A percentile compares a stretch with the other conserved stretches of the same genome.
phyloP scores from a whole-genome alignment of 2,329 filamentous ascomycete genomes.

The Fusarium transvaalense region DNA sequence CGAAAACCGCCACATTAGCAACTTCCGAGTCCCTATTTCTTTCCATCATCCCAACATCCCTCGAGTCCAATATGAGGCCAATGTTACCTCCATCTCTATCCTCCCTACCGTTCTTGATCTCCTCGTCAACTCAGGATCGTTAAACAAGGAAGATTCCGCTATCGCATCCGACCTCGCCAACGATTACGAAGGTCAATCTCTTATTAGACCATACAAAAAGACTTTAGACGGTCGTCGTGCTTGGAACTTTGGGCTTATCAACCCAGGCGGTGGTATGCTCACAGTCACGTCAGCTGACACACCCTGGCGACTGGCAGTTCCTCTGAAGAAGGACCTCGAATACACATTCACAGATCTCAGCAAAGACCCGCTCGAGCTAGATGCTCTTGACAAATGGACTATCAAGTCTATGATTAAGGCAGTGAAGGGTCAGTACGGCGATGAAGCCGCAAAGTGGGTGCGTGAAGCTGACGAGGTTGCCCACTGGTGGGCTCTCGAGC shows the following conservation, averaged over 20 bases:
- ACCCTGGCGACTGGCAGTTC: conserved; percentile 50
- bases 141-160: conserved; percentile 39
- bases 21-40: conserved; percentile 50
- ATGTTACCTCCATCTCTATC: conserved; percentile 50
- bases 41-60: conserved; percentile 52
- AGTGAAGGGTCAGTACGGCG: conserved; percentile 41
- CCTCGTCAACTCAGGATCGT: conserved; percentile 50
- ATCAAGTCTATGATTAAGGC: conserved; percentile 42
- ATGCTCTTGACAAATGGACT: conserved; percentile 46
- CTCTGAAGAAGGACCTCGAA: conserved; percentile 50
- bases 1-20: conserved; percentile 51
- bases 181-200: conserved; percentile 52
- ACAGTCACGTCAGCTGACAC: conserved; percentile 51
- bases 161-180: conserved; percentile 47
- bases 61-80: conserved; percentile 47
- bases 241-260: conserved; percentile 54
- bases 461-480: conserved; percentile 39
- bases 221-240: conserved; percentile 42
- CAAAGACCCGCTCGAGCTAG: conserved; percentile 48
- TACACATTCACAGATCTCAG: conserved; percentile 51
- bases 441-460: conserved; percentile 49
- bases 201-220: conserved; percentile 47
- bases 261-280: conserved; percentile 52
- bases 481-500: conserved; percentile 40
- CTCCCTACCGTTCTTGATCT: conserved; percentile 53